Percentiles rank a stretch among this genome's conserved stretches.
These are phyloP conservation scores for Auriculariales sp. DNA, from an alignment of 768 basidiomycete genomes.

Conservation along the genomic window DNA sequence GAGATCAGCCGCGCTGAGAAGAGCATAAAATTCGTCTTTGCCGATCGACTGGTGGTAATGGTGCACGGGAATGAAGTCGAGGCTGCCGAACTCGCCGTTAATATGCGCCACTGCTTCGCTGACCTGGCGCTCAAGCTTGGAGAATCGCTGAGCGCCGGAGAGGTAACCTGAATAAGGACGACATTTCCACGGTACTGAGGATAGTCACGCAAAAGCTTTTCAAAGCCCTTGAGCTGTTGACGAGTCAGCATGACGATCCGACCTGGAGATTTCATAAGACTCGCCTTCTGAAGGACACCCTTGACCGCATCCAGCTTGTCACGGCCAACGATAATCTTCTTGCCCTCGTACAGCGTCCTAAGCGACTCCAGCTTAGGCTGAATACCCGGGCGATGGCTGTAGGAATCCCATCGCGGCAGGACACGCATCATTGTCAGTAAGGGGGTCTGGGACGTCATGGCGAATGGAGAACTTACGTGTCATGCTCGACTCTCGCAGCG, in stretches of 20 bases:
- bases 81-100: slow-evolving; percentile 86
- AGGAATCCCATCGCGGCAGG: not conserved
- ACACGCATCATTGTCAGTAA: not conserved
- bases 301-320: slow-evolving; percentile 99
- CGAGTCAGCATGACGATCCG: not conserved
- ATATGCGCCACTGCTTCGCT: slow-evolving; percentile 90
- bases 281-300: slow-evolving; percentile 88
- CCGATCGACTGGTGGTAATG: slow-evolving; percentile 98
- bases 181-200: slow-evolving; percentile 90
- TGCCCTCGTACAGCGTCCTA: slow-evolving; percentile 73
- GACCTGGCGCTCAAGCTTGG: slow-evolving; percentile 85
- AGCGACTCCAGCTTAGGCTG: slow-evolving; percentile 83
- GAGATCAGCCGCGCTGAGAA: slow-evolving; percentile 84
- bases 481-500: slow-evolving; percentile 72
- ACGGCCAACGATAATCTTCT: slow-evolving; percentile 95
- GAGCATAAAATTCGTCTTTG: slow-evolving; percentile 94
- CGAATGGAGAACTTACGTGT: slow-evolving; percentile 37
- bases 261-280: slow-evolving; percentile 1
- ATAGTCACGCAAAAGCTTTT: slow-evolving; percentile 84
- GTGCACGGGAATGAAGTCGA: slow-evolving; percentile 94
- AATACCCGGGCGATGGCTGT: slow-evolving; percentile 61
- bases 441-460: not conserved
- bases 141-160: slow-evolving; percentile 81
- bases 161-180: slow-evolving; percentile 68
- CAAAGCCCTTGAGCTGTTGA: slow-evolving; percentile 75